Evolutionary conservation across 1,139 yeast genomes (phyloP).

Genomic region (Suhomyces coccinellae): DNA sequence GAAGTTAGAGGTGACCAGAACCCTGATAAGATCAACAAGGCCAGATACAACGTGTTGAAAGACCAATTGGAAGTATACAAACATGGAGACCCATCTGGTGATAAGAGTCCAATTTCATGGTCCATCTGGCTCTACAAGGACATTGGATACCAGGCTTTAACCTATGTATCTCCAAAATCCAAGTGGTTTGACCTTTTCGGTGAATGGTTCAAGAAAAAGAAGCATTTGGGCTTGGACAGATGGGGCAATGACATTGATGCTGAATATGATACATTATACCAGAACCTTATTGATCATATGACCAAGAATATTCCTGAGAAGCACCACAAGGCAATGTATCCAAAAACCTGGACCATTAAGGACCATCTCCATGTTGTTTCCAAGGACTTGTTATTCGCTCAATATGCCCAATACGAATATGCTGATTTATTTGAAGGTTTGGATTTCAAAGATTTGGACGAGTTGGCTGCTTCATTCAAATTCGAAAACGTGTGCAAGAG

Average conservation of each 20-base stretch:
- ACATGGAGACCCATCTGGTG: conserved; percentile 47
- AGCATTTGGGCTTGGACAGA: conserved; percentile 43
- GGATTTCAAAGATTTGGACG: conserved; percentile 44
- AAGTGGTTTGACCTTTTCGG: conserved; percentile 43
- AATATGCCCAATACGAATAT: conserved; percentile 42
- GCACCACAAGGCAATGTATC: conserved; percentile 29
- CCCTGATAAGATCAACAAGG: conserved; percentile 34
- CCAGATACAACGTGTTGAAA: conserved; percentile 40
- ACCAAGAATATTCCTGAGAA: conserved; percentile 35
- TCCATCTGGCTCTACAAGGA: conserved; percentile 54
- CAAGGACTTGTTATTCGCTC: conserved; percentile 42
- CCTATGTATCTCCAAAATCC: conserved; percentile 43
- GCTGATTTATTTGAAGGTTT: conserved; percentile 43
- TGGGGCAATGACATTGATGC: conserved; percentile 51
- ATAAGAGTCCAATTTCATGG: conserved; percentile 44
- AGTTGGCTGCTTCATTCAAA: conserved; percentile 48
- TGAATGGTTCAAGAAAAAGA: conserved; percentile 40
- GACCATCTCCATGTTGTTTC: conserved; percentile 37
- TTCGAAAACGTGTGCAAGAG: conserved; percentile 43
- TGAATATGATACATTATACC: conserved; percentile 32
- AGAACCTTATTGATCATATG: conserved; percentile 34
- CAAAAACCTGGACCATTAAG: conserved; percentile 34
- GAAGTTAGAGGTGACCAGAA: conserved; percentile 39
- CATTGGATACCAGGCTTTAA: conserved; percentile 49
- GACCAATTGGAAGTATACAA: conserved; percentile 44